Conservation (phyloP, 306 rosid species). For the Prunus dulcis region DNA sequence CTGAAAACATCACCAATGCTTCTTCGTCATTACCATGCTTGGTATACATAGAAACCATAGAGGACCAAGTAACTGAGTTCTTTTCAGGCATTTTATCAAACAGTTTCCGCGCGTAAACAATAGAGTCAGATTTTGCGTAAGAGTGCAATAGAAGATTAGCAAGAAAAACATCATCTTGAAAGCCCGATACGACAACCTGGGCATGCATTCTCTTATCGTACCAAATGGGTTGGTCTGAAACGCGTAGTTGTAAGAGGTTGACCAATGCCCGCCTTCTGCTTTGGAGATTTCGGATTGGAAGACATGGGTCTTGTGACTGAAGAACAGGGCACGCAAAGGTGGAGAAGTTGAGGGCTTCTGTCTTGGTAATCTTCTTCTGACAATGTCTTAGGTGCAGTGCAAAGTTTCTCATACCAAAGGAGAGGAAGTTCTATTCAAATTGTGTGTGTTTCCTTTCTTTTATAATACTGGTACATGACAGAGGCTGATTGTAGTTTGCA, state of each 20-base stretch:
- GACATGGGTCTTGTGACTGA: conserved; percentile 22
- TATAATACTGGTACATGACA: not conserved
- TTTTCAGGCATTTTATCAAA: conserved; percentile 65
- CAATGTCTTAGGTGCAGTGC: conserved; percentile 10
- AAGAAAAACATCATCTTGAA: conserved; percentile 56
- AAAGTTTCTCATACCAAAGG: conserved; percentile 8
- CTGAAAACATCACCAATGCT: conserved; percentile 51
- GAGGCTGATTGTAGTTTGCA: not conserved
- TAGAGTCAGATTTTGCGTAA: conserved; percentile 31
- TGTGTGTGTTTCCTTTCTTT: not conserved
- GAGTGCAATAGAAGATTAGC: conserved; percentile 51
- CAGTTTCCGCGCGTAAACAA: conserved; percentile 52
- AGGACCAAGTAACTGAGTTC: conserved; percentile 73
- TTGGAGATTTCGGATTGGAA: conserved; percentile 27
- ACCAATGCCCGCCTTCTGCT: conserved; percentile 50
- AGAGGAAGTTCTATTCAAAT: not conserved
- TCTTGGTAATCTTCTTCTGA: conserved; percentile 7
- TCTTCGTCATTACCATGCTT: conserved; percentile 40
- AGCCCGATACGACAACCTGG: conserved; percentile 54
- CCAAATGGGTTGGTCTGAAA: conserved; percentile 25
- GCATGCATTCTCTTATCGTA: conserved; percentile 49
- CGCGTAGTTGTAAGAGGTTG: conserved; percentile 38
- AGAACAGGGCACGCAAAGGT: conserved; percentile 23
- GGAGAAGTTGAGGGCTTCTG: conserved; percentile 23
- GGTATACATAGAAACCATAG: conserved; percentile 75